Percentiles rank a stretch among this genome's conserved stretches.
Evolutionary conservation across 768 basidiomycete species (phyloP).

Genomic region (Lactarius tabidus): DNA sequence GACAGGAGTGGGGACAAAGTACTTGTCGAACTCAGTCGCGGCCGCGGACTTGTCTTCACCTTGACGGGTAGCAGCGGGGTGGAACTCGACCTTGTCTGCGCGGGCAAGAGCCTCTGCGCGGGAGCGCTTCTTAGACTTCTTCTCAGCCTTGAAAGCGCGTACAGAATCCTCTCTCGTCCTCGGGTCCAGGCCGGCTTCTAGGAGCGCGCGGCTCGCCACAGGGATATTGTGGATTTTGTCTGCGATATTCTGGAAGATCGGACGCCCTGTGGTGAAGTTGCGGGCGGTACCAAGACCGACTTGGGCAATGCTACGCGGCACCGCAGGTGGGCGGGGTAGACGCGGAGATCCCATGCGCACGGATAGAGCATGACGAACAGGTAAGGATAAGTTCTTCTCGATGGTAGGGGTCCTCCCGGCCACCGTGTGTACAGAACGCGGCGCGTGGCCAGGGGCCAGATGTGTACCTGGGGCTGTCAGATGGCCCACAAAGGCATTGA

Average conservation of each 20-base stretch:
- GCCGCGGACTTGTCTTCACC: slow-evolving; percentile 30
- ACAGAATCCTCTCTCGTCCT: slow-evolving; percentile 45
- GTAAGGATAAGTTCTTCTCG: slow-evolving; percentile 53
- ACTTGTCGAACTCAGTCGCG: slow-evolving; percentile 50
- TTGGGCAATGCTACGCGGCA: slow-evolving; percentile 52
- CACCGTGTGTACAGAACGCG: slow-evolving; percentile 31
- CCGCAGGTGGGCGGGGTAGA: slow-evolving; percentile 53
- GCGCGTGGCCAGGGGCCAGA: slow-evolving; percentile 33
- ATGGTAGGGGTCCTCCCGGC: slow-evolving; percentile 37
- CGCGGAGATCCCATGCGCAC: slow-evolving; percentile 43
- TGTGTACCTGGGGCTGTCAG: slow-evolving; percentile 52
- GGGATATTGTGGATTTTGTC: slow-evolving; percentile 67
- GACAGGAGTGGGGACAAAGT: slow-evolving; percentile 46
- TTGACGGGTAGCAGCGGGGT: slow-evolving; percentile 26
- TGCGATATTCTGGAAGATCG: slow-evolving; percentile 74
- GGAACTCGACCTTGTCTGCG: slow-evolving; percentile 26
- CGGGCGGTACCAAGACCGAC: slow-evolving; percentile 74
- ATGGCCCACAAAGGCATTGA: slow-evolving; percentile 53
- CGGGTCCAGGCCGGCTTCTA: slow-evolving; percentile 68
- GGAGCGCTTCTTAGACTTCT: slow-evolving; percentile 31
- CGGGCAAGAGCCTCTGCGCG: slow-evolving; percentile 17
- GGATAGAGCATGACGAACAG: slow-evolving; percentile 50
- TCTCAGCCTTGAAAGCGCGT: slow-evolving; percentile 28
- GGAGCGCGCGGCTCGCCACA: slow-evolving; percentile 66
- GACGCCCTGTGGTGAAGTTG: slow-evolving; percentile 68